Evolutionary conservation across 2,329 filamentous ascomycete genomes (phyloP).

Genomic region (Capronia americana): DNA sequence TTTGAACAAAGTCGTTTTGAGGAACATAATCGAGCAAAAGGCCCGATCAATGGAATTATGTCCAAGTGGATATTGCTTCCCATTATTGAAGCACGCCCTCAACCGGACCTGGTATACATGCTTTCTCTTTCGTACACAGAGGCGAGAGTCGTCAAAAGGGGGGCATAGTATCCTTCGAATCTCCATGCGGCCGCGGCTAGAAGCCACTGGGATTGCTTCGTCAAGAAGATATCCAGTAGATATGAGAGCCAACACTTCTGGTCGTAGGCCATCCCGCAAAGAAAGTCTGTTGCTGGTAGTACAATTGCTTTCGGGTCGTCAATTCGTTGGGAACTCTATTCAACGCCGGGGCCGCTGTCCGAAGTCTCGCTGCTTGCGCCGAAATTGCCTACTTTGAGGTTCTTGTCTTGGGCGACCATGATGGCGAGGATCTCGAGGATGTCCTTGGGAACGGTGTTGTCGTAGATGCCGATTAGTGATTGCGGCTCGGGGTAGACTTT

Average conservation of each 20-base stretch:
- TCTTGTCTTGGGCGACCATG: constrained; percentile 93
- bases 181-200: background rate
- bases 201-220: background rate
- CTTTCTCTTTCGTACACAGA: constrained; percentile 34
- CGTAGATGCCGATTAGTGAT: constrained; percentile 95
- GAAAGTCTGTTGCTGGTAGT: constrained; percentile 30
- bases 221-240: background rate
- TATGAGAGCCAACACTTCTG: background rate
- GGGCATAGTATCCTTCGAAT: constrained; percentile 3
- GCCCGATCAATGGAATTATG: constrained; percentile 30
- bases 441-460: constrained; percentile 97
- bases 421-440: constrained; percentile 95
- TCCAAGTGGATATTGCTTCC: constrained; percentile 26
- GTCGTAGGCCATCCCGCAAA: constrained; percentile 10
- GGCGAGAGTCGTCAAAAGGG: constrained; percentile 32
- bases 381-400: constrained; percentile 63
- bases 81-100: constrained; percentile 20
- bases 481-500: constrained; percentile 96
- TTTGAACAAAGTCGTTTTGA: background rate
- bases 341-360: constrained; percentile 38
- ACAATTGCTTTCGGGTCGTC: constrained; percentile 12
- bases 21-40: constrained; percentile 7
- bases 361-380: constrained; percentile 37
- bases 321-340: constrained; percentile 27
- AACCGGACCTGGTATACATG: constrained; percentile 34